A percentile compares a stretch with the other conserved stretches of the same genome.
These are phyloP conservation scores for Trametes polyzona DNA, from an alignment of 1,284 basidiomycete species.

Conservation along the genomic window DNA sequence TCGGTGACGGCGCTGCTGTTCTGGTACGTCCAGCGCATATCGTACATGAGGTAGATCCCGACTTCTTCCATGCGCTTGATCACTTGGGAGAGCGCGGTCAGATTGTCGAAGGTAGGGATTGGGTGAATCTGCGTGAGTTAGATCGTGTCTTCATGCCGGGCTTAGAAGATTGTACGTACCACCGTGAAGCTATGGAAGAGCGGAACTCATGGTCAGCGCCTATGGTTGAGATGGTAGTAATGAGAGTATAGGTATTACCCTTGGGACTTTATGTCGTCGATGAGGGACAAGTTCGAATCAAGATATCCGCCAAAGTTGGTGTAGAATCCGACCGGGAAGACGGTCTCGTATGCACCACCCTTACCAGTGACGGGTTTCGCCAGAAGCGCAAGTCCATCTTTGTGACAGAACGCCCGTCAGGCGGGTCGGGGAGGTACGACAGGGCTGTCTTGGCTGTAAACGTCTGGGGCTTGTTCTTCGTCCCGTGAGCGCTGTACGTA, in stretches of 20 bases:
- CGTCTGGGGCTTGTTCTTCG: constrained; percentile 38
- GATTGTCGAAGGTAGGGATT: constrained; percentile 62
- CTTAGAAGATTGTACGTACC: constrained; percentile 18
- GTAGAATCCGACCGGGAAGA: constrained; percentile 78
- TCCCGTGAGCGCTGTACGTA: constrained; percentile 20
- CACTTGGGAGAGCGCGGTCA: constrained; percentile 58
- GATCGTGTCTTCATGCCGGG: constrained; percentile 36
- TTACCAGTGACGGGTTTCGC: constrained; percentile 55
- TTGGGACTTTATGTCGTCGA: constrained; percentile 60
- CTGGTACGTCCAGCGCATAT: constrained; percentile 72
- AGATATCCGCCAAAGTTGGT: constrained; percentile 67
- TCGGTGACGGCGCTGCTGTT: constrained; percentile 63
- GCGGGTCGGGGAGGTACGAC: constrained; percentile 61
- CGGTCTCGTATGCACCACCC: constrained; percentile 54
- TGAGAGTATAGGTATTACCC: constrained; percentile 47
- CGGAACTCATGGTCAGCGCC: no score
- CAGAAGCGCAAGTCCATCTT: constrained; percentile 70
- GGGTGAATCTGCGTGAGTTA: constrained; percentile 55
- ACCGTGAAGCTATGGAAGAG: constrained; percentile 37
- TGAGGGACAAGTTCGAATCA: constrained; percentile 53
- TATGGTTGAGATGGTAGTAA: neutral
- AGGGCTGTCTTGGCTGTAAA: constrained; percentile 52
- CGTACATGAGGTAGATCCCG: constrained; percentile 77
- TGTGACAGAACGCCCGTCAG: constrained; percentile 50
- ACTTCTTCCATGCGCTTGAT: constrained; percentile 72